Base-by-base conservation (phyloP, 2,329 filamentous ascomycete genomes). In the Arachnomyces sp. region DNA sequence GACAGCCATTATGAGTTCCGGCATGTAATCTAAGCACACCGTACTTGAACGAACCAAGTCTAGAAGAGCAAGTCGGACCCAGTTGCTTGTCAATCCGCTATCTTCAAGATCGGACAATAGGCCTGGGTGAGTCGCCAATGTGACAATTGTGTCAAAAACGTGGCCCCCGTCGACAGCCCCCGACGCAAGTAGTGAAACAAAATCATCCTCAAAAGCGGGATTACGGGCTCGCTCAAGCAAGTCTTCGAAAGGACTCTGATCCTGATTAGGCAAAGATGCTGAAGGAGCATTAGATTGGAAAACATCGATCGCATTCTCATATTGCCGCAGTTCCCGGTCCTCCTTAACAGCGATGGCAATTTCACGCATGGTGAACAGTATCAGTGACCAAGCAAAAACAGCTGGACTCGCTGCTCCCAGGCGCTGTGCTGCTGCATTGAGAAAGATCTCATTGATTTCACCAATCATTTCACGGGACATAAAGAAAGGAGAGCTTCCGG, bases 311-410 rank as follows among this genome's bases (percentile, higher is more conserved):
- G 64, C 63, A 44, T 51, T 63, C 25, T 66, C 56, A 7, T 62
- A 62, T 40, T 69, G 63, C 33, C 64, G 61, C 37, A 63, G 46
- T 43, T 71, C 65, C 39, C 66, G 59, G n/a, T 50, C 54, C 55
- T 84, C 80, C 30, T 76, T 77, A 34, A 81, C 71, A 37, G 70
- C 71, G 42, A 77, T 71, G 48, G 80, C 82, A 9, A 76, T 75
- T 31, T 77, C 66, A 49, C 78, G 77, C 66, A 92, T 78, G 17
- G 75, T 73, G 52, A 84, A 77, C 7, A 89, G 69, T 17, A 95
- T 75, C 35, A 90, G 69, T 3, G 82, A 79, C 89, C 89, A 96
- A 3, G 84, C 78, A 49, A 93, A 84, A 14, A 86, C 74, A 13
- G 85, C 78, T 1, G 86, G 86, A 40, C 77, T 79, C 14, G 84